These are phyloP conservation scores for Solanum commersonii DNA, from an alignment of 257 asterid genomes.

Conservation along the genomic window DNA sequence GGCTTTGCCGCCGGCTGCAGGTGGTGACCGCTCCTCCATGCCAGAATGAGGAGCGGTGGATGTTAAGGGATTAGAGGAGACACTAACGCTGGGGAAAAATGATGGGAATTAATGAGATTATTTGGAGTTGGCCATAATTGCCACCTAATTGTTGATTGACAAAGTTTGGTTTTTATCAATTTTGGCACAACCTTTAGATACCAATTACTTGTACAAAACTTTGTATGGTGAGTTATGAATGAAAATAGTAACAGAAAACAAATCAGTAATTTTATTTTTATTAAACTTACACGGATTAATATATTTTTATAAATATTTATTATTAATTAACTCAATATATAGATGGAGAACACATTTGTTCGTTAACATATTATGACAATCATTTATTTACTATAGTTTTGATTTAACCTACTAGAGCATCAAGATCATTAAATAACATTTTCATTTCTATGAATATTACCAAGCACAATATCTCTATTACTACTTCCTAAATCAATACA, in stretches of 20 bases:
- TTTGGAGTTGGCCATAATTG: conserved; percentile 1
- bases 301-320: too few relatives aligned
- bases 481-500: not conserved
- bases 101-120: conserved; percentile 3
- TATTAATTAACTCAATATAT: too few relatives aligned
- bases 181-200: not conserved
- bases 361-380: not conserved
- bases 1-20: not conserved
- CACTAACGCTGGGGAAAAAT: not conserved
- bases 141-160: not conserved
- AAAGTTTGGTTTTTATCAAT: not conserved
- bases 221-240: not conserved
- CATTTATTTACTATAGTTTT: not conserved
- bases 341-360: not conserved
- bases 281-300: not conserved
- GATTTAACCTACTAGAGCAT: not conserved
- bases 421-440: not conserved
- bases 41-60: conserved; percentile 45
- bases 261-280: not conserved
- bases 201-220: not conserved
- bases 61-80: not conserved
- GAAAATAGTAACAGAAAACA: not conserved
- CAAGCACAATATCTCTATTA: not conserved
- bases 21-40: conserved; percentile 70
- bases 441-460: not conserved